A percentile compares a stretch with the other conserved stretches of the same genome.
phyloP scores from a whole-genome alignment of 441 rosid genomes.

The Mallotus repandus region DNA sequence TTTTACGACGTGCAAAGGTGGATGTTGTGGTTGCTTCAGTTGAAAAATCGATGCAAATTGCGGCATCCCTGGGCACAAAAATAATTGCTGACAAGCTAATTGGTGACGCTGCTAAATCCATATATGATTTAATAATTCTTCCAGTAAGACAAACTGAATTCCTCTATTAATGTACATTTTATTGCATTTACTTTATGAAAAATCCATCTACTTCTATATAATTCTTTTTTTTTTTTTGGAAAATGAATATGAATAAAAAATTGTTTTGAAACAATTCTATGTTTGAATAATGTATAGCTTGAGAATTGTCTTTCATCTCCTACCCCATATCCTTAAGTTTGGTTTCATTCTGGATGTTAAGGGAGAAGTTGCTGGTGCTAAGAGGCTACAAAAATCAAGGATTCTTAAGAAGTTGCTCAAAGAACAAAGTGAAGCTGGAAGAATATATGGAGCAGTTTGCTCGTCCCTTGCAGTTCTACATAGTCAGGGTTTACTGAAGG shows the following conservation, averaged over 20 bases:
- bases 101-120: constrained; percentile 51
- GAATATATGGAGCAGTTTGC: constrained; percentile 74
- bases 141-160: constrained; percentile 55
- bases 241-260: too few relatives aligned
- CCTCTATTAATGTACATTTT: not conserved
- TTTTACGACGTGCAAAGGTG: constrained; percentile 79
- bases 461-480: constrained; percentile 60
- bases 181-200: constrained; percentile 12
- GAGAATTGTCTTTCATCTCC: not conserved
- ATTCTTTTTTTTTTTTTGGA: not conserved
- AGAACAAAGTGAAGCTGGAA: constrained; percentile 67
- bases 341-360: constrained; percentile 24
- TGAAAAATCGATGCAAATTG: constrained; percentile 58
- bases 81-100: constrained; percentile 78
- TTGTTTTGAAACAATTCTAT: not conserved
- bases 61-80: constrained; percentile 75
- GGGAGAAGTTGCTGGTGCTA: constrained; percentile 71
- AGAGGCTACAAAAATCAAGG: constrained; percentile 62
- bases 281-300: not conserved
- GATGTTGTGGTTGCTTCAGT: constrained; percentile 84
- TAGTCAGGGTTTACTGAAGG: constrained; percentile 73
- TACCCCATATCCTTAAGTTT: not conserved
- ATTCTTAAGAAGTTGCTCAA: constrained; percentile 75
- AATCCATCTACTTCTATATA: not conserved
- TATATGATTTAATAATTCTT: constrained; percentile 77